phyloP scores from a whole-genome alignment of 768 basidiomycete genomes.

The Suillus variegatus region DNA sequence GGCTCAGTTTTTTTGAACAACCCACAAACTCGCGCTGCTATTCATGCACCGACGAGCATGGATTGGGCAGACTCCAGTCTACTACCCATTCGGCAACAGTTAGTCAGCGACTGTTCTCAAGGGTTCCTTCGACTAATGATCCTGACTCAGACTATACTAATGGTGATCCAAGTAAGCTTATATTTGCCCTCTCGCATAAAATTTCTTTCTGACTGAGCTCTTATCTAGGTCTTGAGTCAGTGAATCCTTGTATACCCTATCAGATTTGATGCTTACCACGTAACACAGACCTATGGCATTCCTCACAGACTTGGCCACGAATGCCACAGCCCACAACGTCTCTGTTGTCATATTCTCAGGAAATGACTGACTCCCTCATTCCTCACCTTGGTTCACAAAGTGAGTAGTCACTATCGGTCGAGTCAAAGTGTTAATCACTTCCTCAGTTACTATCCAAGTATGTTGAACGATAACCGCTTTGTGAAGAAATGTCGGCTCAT shows the following conservation, averaged over 20 bases:
- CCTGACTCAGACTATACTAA: constrained; percentile 19
- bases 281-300: constrained; percentile 58
- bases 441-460: constrained; percentile 57
- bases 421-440: constrained; percentile 10
- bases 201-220: neutral
- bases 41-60: constrained; percentile 69
- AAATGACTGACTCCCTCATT: constrained; percentile 68
- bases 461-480: constrained; percentile 12
- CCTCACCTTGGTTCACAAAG: constrained; percentile 66
- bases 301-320: constrained; percentile 65
- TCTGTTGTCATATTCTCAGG: constrained; percentile 64
- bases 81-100: constrained; percentile 39
- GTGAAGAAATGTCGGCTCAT: neutral
- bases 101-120: constrained; percentile 6
- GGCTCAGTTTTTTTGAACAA: constrained; percentile 65
- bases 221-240: constrained; percentile 36
- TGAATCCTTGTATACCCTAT: neutral
- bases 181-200: neutral
- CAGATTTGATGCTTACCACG: constrained; percentile 13
- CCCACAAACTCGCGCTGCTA: constrained; percentile 52
- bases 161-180: constrained; percentile 35
- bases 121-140: neutral
- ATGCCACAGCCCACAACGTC: constrained; percentile 53
- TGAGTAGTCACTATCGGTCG: constrained; percentile 25
- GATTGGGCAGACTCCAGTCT: constrained; percentile 39